These are phyloP conservation scores for Colletotrichum coccodes DNA, from an alignment of 2,329 filamentous ascomycete species.

Conservation along the genomic window DNA sequence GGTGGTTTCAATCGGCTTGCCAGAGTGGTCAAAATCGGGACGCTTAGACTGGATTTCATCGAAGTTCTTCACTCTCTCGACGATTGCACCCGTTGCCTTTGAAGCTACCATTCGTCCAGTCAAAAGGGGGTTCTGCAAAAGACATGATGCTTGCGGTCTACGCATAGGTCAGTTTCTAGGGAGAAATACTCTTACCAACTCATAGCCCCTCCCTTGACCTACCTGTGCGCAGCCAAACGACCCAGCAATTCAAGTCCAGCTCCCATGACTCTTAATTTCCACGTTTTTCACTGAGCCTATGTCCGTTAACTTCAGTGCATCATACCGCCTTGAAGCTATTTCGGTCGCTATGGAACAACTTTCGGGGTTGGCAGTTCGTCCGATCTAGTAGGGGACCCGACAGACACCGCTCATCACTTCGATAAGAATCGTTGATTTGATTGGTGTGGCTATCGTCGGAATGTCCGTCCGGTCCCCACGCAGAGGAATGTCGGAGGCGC, in stretches of 20 bases:
- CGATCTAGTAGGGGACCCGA: neutral
- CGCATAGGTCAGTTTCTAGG: too few relatives aligned
- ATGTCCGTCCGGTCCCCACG: neutral
- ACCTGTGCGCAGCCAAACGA: too few relatives aligned
- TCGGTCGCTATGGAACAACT: neutral
- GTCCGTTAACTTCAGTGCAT: too few relatives aligned
- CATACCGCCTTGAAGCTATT: too few relatives aligned
- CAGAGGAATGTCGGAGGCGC: conserved; percentile 12
- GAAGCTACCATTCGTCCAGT: neutral
- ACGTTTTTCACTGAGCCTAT: too few relatives aligned
- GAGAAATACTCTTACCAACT: too few relatives aligned
- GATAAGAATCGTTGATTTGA: conserved; percentile 10
- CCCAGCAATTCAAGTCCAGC: too few relatives aligned
- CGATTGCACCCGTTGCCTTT: neutral
- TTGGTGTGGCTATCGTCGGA: conserved; percentile 3
- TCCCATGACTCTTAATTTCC: too few relatives aligned
- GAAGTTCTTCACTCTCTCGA: conserved; percentile 61
- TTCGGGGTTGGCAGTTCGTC: neutral
- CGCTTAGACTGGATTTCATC: conserved; percentile 75
- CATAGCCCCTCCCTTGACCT: too few relatives aligned
- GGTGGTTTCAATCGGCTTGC: conserved; percentile 62
- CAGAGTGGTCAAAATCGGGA: conserved; percentile 63
- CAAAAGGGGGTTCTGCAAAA: neutral
- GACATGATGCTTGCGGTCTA: neutral
- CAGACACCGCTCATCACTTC: neutral